Conservation (phyloP, 805 yeast genomes). For the Torulaspora quercuum region DNA sequence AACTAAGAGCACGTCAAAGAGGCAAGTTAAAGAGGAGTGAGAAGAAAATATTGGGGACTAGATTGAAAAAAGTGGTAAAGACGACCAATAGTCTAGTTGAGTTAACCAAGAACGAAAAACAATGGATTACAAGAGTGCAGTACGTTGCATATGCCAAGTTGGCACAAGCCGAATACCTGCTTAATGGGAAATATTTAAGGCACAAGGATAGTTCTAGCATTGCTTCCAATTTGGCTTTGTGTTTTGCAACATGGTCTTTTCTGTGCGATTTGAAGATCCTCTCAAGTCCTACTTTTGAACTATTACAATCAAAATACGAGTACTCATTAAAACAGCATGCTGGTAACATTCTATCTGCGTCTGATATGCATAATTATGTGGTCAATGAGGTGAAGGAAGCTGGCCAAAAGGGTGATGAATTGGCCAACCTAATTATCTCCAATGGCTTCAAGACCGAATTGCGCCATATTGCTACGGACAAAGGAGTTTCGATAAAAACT, state of each 20-base stretch:
- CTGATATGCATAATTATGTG: constrained; percentile 28
- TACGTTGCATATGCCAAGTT: constrained; percentile 46
- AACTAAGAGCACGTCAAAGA: constrained; percentile 32
- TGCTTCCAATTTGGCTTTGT: constrained; percentile 24
- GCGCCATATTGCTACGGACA: constrained; percentile 16
- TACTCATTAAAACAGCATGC: constrained; percentile 31
- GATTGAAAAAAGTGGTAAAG: constrained; percentile 60
- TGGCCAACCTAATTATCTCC: constrained; percentile 39
- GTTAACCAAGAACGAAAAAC: constrained; percentile 41
- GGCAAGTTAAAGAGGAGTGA: constrained; percentile 34
- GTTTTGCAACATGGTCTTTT: constrained; percentile 27
- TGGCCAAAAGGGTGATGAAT: constrained; percentile 30
- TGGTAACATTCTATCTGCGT: constrained; percentile 22
- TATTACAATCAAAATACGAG: constrained; percentile 28
- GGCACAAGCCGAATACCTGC: constrained; percentile 43
- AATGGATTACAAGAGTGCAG: constrained; percentile 38
- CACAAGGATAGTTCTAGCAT: constrained; percentile 24
- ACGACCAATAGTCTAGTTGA: constrained; percentile 44
- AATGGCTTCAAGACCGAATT: constrained; percentile 36
- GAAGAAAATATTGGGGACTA: constrained; percentile 53
- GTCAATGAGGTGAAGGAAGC: constrained; percentile 16
- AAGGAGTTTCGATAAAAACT: constrained; percentile 40
- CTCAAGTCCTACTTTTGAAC: constrained; percentile 21
- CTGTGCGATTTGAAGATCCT: constrained; percentile 20
- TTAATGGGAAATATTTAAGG: constrained; percentile 29